phyloP scores from a whole-genome alignment of 805 yeast genomes.

The Suhomyces prunicola region DNA sequence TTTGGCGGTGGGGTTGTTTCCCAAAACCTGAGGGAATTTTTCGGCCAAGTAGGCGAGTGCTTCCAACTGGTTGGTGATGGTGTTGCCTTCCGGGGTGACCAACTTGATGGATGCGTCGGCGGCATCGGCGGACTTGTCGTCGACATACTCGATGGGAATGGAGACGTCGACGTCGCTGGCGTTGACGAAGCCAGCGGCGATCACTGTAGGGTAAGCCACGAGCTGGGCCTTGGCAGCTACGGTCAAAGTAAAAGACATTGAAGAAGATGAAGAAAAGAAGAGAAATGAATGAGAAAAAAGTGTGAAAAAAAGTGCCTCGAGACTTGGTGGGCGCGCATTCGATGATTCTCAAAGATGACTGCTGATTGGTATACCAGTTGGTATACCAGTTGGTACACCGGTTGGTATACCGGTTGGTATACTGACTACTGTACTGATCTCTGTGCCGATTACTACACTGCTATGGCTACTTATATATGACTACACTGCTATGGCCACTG shows the following conservation, averaged over 20 bases:
- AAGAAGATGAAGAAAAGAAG: background rate
- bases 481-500: too few relatives aligned
- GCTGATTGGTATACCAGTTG: too few relatives aligned
- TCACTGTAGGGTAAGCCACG: slow-evolving; percentile 73
- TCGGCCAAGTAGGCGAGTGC: slow-evolving; percentile 50
- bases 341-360: too few relatives aligned
- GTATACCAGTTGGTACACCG: too few relatives aligned
- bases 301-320: too few relatives aligned
- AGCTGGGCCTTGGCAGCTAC: slow-evolving; percentile 85
- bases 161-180: slow-evolving; percentile 40
- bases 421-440: too few relatives aligned
- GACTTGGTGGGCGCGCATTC: too few relatives aligned
- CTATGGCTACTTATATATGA: too few relatives aligned
- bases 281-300: too few relatives aligned
- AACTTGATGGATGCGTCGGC: slow-evolving; percentile 42
- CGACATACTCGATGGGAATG: slow-evolving; percentile 63
- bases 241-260: slow-evolving; percentile 49
- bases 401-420: too few relatives aligned
- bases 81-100: slow-evolving; percentile 39
- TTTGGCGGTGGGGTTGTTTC: slow-evolving; percentile 31
- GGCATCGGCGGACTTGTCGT: slow-evolving; percentile 53
- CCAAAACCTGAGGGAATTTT: slow-evolving; percentile 47
- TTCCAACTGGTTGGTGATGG: slow-evolving; percentile 40
- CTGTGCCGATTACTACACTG: too few relatives aligned
- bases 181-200: slow-evolving; percentile 76